A percentile compares a stretch with the other conserved stretches of the same genome.
Conservation (phyloP, 2,329 filamentous ascomycete genomes). For the Rutstroemia sp. region DNA sequence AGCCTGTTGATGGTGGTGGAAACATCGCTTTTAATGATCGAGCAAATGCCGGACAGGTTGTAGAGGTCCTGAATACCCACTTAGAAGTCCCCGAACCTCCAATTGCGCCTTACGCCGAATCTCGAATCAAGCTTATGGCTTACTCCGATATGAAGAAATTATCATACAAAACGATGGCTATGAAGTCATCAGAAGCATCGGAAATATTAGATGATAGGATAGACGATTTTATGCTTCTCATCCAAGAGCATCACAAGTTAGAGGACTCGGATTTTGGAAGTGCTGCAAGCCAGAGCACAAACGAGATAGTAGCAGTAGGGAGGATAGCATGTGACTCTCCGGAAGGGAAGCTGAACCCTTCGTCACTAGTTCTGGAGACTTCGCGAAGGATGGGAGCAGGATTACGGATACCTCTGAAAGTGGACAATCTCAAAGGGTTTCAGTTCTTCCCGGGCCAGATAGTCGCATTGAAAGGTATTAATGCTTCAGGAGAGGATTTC, state of each 20-base stretch:
- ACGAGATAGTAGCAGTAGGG: slow-evolving; percentile 82
- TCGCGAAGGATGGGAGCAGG: slow-evolving; percentile 79
- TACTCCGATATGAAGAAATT: slow-evolving; percentile 88
- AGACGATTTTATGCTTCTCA: slow-evolving; percentile 72
- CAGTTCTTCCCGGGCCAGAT: slow-evolving; percentile 95
- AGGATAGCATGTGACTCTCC: slow-evolving; percentile 81
- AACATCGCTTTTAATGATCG: slow-evolving; percentile 63
- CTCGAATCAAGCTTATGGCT: slow-evolving; percentile 77
- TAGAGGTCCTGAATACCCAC: slow-evolving; percentile 77
- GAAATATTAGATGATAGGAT: slow-evolving; percentile 93
- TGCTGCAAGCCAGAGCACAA: slow-evolving; percentile 75
- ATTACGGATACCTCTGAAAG: slow-evolving; percentile 69
- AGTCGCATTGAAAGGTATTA: slow-evolving; percentile 78
- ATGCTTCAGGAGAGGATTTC: slow-evolving; percentile 79
- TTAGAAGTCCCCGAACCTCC: slow-evolving; percentile 61
- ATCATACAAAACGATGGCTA: slow-evolving; percentile 83
- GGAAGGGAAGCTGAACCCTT: slow-evolving; percentile 80
- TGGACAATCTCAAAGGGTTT: slow-evolving; percentile 61
- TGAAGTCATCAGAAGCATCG: slow-evolving; percentile 88
- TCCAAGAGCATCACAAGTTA: slow-evolving; percentile 67
- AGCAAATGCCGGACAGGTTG: slow-evolving; percentile 68
- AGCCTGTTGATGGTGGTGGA: background rate
- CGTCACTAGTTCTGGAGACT: slow-evolving; percentile 82
- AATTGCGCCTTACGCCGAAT: slow-evolving; percentile 62
- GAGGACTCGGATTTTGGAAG: slow-evolving; percentile 81